phyloP scores from a whole-genome alignment of 345 rosid species.

The rapeseed (Brassica napus) region DNA sequence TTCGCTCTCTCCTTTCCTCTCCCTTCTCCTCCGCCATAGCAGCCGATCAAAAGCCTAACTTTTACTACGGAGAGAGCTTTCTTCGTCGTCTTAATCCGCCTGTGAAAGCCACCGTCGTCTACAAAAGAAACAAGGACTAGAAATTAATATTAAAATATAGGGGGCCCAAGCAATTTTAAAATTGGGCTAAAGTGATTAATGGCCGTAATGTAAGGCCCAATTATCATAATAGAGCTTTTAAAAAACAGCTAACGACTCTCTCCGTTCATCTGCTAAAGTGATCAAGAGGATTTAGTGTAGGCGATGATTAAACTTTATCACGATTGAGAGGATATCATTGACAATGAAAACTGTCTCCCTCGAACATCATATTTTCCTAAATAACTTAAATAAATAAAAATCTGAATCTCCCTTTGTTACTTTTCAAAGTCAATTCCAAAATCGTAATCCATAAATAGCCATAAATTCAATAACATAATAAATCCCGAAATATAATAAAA shows the following conservation, averaged over 20 bases:
- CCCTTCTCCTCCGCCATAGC: constrained; percentile 31
- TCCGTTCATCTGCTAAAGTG: too few species aligned
- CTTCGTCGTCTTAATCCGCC: not conserved
- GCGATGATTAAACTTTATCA: too few species aligned
- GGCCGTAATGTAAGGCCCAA: constrained; percentile 19
- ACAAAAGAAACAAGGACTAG: not conserved
- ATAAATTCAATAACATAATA: too few species aligned
- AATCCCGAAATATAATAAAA: too few species aligned
- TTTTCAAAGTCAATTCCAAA: too few species aligned
- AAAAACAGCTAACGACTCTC: not conserved
- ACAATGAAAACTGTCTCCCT: too few species aligned
- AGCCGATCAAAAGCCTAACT: not conserved
- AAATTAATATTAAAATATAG: constrained; percentile 3
- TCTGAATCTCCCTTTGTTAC: too few species aligned
- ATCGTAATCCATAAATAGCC: too few species aligned
- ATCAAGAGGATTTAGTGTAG: too few species aligned
- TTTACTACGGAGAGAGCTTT: constrained; percentile 21
- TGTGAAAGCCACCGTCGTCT: constrained; percentile 12
- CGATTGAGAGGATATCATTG: too few species aligned
- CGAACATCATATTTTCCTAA: too few species aligned
- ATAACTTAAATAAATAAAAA: too few species aligned
- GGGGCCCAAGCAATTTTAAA: not conserved
- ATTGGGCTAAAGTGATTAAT: not conserved
- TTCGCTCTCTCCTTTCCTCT: constrained; percentile 19
- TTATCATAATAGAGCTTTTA: not conserved